These are phyloP conservation scores for Pseudoturritis turrita DNA, from an alignment of 345 rosid species.

Conservation along the genomic window DNA sequence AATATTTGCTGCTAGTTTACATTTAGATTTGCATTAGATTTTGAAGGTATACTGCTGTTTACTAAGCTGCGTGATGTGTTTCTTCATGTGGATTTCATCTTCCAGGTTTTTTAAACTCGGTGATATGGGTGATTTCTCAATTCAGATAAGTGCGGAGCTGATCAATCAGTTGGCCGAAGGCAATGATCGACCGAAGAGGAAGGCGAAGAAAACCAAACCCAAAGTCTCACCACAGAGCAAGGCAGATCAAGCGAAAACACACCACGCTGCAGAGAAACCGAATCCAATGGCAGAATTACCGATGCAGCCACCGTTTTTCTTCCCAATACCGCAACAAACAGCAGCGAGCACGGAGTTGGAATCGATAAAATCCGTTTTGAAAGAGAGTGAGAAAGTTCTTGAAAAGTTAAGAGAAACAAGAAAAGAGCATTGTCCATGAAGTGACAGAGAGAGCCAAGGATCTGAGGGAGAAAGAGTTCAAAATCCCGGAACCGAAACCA, in stretches of 20 bases:
- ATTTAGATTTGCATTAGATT: not conserved
- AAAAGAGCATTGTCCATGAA: conserved; percentile 56
- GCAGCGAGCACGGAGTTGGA: conserved; percentile 54
- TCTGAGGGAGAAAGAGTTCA: conserved; percentile 85
- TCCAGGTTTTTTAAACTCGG: conserved; percentile 5
- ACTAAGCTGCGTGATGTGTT: not conserved
- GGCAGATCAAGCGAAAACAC: conserved; percentile 40
- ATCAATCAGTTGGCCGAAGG: conserved; percentile 53
- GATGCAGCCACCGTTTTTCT: conserved; percentile 54
- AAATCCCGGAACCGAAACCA: conserved; percentile 79
- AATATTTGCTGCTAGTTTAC: not conserved
- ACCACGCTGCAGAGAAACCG: conserved; percentile 47
- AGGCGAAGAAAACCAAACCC: conserved; percentile 54
- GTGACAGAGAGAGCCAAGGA: conserved; percentile 80
- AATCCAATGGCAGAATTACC: conserved; percentile 47
- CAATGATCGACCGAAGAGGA: conserved; percentile 54
- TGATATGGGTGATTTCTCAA: conserved; percentile 70
- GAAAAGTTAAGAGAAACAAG: conserved; percentile 74
- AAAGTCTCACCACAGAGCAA: conserved; percentile 42
- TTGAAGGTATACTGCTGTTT: not conserved
- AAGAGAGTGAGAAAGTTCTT: conserved; percentile 67
- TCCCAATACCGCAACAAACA: conserved; percentile 41
- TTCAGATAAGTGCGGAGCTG: conserved; percentile 64
- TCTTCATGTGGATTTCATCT: not conserved
- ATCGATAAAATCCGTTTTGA: conserved; percentile 56